Evolutionary conservation across 176 grass and related monocot species (phyloP).

Genomic region (Echinochloa phyllopogon): DNA sequence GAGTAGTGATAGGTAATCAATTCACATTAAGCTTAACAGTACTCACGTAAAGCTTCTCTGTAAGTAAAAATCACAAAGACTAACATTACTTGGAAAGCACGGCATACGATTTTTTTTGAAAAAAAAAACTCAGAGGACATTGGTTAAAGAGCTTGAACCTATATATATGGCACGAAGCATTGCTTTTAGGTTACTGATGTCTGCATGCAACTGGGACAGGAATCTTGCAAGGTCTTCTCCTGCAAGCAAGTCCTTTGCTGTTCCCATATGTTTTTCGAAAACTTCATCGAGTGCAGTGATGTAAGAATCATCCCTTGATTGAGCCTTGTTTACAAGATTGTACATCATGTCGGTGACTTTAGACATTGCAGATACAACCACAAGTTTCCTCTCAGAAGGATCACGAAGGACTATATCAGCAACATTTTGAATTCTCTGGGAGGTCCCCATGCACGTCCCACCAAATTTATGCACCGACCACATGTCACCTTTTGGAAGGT

Average conservation of each 20-base stretch:
- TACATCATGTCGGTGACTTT: constrained; percentile 98
- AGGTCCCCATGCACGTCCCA: constrained; percentile 91
- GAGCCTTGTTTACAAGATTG: constrained; percentile 85
- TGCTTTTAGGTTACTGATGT: constrained; percentile 85
- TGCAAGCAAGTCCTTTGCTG: constrained; percentile 78
- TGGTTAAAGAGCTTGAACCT: constrained; percentile 53
- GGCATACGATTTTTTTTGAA: not conserved
- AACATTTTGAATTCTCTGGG: constrained; percentile 88
- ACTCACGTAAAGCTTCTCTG: not conserved
- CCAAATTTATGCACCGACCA: constrained; percentile 99
- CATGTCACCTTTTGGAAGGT: constrained; percentile 84
- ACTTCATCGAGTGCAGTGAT: constrained; percentile 65
- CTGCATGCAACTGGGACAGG: constrained; percentile 73
- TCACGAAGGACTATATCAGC: constrained; percentile 82
- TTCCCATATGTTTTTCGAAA: constrained; percentile 86
- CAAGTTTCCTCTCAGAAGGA: constrained; percentile 83
- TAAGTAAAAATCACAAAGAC: constrained; percentile 1
- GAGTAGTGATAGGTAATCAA: not conserved
- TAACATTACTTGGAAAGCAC: constrained; percentile 8
- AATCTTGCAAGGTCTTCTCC: constrained; percentile 93
- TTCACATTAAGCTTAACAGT: not conserved
- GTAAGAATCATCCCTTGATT: constrained; percentile 87
- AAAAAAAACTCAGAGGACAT: not conserved
- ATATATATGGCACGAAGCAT: constrained; percentile 97
- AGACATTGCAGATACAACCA: constrained; percentile 97